Evolutionary conservation across 345 rosid genomes (phyloP).

Genomic region (Abelmoschus esculentus): DNA sequence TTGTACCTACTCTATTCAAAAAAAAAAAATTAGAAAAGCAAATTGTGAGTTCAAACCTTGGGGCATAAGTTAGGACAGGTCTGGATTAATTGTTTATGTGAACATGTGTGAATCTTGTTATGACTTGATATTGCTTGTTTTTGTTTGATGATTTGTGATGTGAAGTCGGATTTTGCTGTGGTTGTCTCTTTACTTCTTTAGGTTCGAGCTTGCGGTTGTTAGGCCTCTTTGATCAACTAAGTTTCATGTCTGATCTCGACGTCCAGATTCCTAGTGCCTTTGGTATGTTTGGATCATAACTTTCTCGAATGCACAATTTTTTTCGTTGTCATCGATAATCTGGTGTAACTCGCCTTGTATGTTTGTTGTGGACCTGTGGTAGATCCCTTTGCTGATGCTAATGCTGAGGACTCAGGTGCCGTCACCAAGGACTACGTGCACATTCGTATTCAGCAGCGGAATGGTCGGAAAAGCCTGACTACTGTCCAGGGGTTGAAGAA

Average conservation of each 20-base stretch:
- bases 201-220: conserved; percentile 14
- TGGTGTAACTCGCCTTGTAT: conserved; percentile 1
- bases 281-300: conserved; percentile 32
- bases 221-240: conserved; percentile 12
- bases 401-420: conserved; percentile 76
- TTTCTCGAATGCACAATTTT: not conserved
- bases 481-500: conserved; percentile 84
- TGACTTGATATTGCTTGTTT: not conserved
- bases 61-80: no score
- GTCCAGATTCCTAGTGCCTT: conserved; percentile 57
- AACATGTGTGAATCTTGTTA: not conserved
- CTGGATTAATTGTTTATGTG: no score
- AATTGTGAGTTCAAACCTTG: no score
- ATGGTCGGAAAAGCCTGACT: conserved; percentile 80
- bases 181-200: not conserved
- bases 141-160: not conserved
- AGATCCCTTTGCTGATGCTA: conserved; percentile 79
- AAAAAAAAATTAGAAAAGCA: no score
- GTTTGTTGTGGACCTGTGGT: not conserved
- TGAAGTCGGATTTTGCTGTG: not conserved
- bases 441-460: conserved; percentile 67
- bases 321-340: no score
- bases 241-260: conserved; percentile 63
- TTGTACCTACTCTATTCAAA: no score
- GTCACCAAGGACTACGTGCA: conserved; percentile 69